Evolutionary conservation across 2,329 filamentous ascomycete genomes (phyloP), one percentile per base, ranked within the genome.

Genomic region (Monilinia fructicola): DNA sequence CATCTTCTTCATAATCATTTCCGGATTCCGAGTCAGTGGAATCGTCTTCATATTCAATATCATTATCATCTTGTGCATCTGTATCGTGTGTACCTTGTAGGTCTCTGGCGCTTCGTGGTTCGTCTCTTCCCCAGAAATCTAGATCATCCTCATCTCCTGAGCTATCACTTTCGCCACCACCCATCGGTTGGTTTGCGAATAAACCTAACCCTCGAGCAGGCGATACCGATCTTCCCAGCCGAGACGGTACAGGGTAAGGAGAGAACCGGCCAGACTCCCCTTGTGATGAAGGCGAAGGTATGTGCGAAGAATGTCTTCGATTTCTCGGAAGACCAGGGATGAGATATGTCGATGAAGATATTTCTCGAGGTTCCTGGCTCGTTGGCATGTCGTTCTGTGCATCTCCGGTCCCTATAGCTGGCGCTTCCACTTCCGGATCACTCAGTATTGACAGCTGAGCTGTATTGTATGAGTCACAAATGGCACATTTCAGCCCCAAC

Each of bases 401-500:
- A 59, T 74, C 74, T 58, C 67, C 68, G 28, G 35, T 71, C 46
- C 73, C 73, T 53, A 70, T 68, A 16, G 44, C 44, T 26, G 72
- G 69, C 16, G 0, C 16, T 21, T 42, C 53, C 7, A 73, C 71
- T 54, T 73, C 72, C 21, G 76, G 72, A 64, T 75, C 76, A 28
- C 85, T 85, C 40, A 87, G 78, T 50, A 90, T 85, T 66, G 85
- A 85, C 35, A 90, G 77, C 73, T 90, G 85, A 21, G 84, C 85
- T 0, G 88, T 91, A 73, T 91, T 91, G 73, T 90, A 91, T 3
- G 87, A 90, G 53, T 83, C 80, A 74, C 88, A 91, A 46, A 89
- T 86, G 18, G 84, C 88, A 76, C 95, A 99, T 78, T 96, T 97
- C 55, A 97, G 82, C 0, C 95, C 95, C 5, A 98, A 82, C 92